Evolutionary conservation across 2,329 filamentous ascomycete genomes (phyloP), one percentile per base, ranked within the genome.

Genomic region (Pleurostoma richardsiae): DNA sequence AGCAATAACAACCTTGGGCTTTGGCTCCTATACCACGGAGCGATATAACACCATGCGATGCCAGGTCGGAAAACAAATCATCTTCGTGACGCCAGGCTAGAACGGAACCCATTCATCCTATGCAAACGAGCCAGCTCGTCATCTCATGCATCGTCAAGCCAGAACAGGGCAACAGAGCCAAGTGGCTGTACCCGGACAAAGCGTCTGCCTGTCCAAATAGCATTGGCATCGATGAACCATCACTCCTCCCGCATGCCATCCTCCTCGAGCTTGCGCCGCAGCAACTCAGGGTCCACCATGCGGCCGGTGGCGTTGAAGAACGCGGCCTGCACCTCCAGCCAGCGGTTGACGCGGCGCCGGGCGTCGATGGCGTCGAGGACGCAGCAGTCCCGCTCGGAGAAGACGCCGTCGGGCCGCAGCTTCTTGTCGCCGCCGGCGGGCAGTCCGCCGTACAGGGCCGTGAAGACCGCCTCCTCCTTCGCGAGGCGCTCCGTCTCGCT

Each of bases 241-340:
- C 19, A 19, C 19, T 42, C 33, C 27, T 46, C 49, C 10, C 51
- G 44, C 49, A 49, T 49, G n/a, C 48, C 47, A 6, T 48, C 54
- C 49, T 65, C 64, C 47, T 65, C 64, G n/a, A 62, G 60, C 47
- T 61, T 66, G 27, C 53, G 55, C 39, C 62, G 61, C 41, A 74
- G 61, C n/a, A 64, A 53, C 31, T 65, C 60, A 6, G 68, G 52
- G 1, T 68, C 63, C 0, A 73, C 56, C 60, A 71, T 63, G 5
- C 65, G 59, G 4, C 70, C 71, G 0, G 70, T 73, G 40, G 57
- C 65, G 48, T 73, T 72, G 55, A 60, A 67, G 45, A 73, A 72
- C 42, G 64, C 66, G 30, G 69, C 66, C 50, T 74, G 70, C 57
- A 72, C 65, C 49, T 71, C 64, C 1, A 71, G 57, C 66, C 67